These are phyloP conservation scores for Pyrus hybrid DNA, from an alignment of 331 rosid species.

Conservation along the genomic window DNA sequence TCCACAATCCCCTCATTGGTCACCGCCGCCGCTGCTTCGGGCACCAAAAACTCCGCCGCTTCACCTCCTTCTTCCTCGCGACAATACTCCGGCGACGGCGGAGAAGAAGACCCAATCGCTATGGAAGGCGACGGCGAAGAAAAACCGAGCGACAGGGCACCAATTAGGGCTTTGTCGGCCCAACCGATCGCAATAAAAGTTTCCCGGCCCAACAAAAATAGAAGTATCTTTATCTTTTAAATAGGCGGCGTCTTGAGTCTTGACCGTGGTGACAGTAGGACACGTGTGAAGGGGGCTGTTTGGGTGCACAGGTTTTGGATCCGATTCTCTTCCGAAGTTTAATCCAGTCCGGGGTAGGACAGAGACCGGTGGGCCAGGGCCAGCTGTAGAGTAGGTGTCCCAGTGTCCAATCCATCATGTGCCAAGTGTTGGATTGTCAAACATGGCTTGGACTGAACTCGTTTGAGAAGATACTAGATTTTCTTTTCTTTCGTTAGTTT, in stretches of 20 bases:
- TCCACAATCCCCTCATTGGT: slow-evolving; percentile 68
- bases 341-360: background rate
- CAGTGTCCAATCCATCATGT: background rate
- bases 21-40: slow-evolving; percentile 22
- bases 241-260: background rate
- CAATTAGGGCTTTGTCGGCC: slow-evolving; percentile 32
- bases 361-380: background rate
- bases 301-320: no score
- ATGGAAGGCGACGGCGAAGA: slow-evolving; percentile 28
- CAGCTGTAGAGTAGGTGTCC: background rate
- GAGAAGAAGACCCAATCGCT: slow-evolving; percentile 34
- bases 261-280: no score
- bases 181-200: background rate
- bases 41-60: slow-evolving; percentile 5
- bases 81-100: slow-evolving; percentile 32
- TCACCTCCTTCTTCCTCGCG: slow-evolving; percentile 27
- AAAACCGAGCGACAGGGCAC: slow-evolving; percentile 51
- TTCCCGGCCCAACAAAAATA: background rate
- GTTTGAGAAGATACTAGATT: background rate
- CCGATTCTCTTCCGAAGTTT: background rate
- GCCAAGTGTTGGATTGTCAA: background rate
- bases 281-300: no score
- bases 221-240: no score
- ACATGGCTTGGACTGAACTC: background rate
- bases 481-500: background rate